Conservation (phyloP, 192 early-diverging fungal species). For the Coemansia sp. region DNA sequence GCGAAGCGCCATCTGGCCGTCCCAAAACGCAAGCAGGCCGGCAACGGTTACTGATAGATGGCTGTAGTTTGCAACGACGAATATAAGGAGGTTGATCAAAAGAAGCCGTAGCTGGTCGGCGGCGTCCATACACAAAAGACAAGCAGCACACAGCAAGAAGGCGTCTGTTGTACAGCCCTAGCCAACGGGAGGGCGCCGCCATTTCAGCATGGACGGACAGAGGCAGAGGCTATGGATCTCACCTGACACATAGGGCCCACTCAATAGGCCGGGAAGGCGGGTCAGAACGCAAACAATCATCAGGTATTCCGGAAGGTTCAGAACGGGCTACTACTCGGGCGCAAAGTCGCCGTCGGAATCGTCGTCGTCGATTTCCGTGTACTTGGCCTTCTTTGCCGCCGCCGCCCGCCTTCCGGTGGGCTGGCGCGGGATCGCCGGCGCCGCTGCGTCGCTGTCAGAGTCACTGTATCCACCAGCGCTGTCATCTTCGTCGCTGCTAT, state of each 20-base stretch:
- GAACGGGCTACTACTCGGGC: slow-evolving; percentile 4
- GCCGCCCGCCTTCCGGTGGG: slow-evolving; percentile 16
- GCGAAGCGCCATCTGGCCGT: slow-evolving; percentile 5
- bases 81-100: too few species aligned
- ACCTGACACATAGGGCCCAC: too few species aligned
- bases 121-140: not conserved
- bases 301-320: not conserved
- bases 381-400: slow-evolving; percentile 13
- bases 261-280: not conserved
- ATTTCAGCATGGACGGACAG: too few species aligned
- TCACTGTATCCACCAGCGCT: slow-evolving; percentile 1
- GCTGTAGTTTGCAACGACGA: too few species aligned
- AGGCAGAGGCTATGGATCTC: too few species aligned
- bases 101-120: too few species aligned
- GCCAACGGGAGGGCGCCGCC: too few species aligned
- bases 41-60: too few species aligned
- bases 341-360: slow-evolving; percentile 30
- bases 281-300: not conserved
- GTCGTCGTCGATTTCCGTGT: slow-evolving; percentile 38
- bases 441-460: slow-evolving; percentile 9
- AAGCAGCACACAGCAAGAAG: not conserved
- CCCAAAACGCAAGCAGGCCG: too few species aligned
- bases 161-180: too few species aligned
- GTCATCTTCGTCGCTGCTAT: slow-evolving; percentile 36
- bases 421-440: slow-evolving; percentile 10